Base-by-base conservation (phyloP, 352 stramenopile genomes). In the Pythium phragmitis region DNA sequence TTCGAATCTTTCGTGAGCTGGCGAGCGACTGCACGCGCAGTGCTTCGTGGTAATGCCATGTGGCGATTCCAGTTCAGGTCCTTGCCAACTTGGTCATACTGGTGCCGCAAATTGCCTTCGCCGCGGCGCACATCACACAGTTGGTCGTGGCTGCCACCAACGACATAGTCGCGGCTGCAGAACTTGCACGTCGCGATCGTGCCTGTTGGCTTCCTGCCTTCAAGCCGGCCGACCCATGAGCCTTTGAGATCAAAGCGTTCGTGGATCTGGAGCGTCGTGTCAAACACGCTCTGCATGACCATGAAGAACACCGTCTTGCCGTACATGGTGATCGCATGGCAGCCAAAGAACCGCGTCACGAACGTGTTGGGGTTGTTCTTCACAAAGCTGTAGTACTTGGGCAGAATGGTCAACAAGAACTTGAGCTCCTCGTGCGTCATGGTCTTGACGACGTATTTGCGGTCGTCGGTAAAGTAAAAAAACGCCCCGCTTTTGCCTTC, bases 1-100 rank as follows among this genome's bases (percentile, higher is more conserved):
- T 90, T 73, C 39, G 89, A 97, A 67, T 98, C 94, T 34, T 70
- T 77, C 3, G 75, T 79, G 1, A 98, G 57, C 57, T 98, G 92
- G 2, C 70, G 19, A 8, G 82, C 80, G 30, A 93, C 82, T 2
- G 79, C 75, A 33, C 69, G 72, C 11, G 84, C 84, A 0, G 83
- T 88, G 2, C 67, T 36, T 16, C 64, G 73, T 4, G 82, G 82
- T 26, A 93, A 55, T 5, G 83, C 81, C 80, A 93, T 88, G 72
- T 91, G 79, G 3, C 82, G 80, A 63, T 91, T 90, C 84, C 84
- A 93, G 68, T 93, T 93, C 26, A 93, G 70, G 58, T 93, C 84
- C 36, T 93, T 93, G 21, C 84, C 84, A 4, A 91, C 82, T 71
- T 91, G 82, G 52, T 93, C 84, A 41, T 91, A 91, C 60, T 89